Evolutionary conservation across 2,329 filamentous ascomycete genomes (phyloP), one percentile per base, ranked within the genome.

Genomic region (Aspergillus sclerotialis): DNA sequence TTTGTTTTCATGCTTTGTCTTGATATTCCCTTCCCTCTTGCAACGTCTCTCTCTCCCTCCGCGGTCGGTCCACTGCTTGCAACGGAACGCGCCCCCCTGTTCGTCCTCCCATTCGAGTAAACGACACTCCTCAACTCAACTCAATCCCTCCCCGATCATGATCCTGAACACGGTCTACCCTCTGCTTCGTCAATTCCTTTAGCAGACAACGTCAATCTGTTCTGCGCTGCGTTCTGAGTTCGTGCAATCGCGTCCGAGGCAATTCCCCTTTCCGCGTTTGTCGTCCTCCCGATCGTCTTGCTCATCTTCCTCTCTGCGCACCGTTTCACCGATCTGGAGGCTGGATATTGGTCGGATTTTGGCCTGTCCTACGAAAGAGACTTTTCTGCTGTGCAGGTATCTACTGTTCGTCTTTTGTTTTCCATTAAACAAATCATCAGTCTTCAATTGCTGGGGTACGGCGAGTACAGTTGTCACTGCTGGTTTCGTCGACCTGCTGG

Each of bases 311-410:
- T 35, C 43, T 43, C 46, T 36, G 35, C 42, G 33, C 33, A 44
- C 48, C 50, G 49, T 45, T 42, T 34, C 43, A 40, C 35, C 40
- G 43, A 38, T 41, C 33, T 44, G 36, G 37, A 39, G 48, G n/a
- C n/a, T 43, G 41, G 42, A 45, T 39, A 40, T 37, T 42, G 35
- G 39, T 44, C 43, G 47, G 48, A 23, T 7, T 23, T 10, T 23
- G 42, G 39, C 43, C 43, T 44, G 28, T 37, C 30, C n/a, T n/a
- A n/a, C 37, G 42, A 43, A 30, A 39, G 31, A 41, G 36, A 32
- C 37, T 38, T 37, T 40, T 48, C 46, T 57, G 54, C 55, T 48
- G 54, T 39, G 55, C 54, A 58, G 55, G 48, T 50, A 46, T 38
- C 38, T 43, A 39, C 29, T 33, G 31, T 33, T 44, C 34, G 16